Evolutionary conservation across 164 flowering plant species (phyloP).

Genomic region (Magnolia kwangsiensis): DNA sequence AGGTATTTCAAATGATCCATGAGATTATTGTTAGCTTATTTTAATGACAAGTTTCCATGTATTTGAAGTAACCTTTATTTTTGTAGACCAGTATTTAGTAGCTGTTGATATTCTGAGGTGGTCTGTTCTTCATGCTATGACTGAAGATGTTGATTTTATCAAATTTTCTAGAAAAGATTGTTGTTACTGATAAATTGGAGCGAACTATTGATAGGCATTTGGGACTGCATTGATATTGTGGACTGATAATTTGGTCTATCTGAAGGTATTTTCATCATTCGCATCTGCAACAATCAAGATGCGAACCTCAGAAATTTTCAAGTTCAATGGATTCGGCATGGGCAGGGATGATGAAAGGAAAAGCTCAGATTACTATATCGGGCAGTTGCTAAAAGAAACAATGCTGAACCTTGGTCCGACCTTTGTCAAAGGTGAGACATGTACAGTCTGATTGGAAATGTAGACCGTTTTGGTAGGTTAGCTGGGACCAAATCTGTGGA

Average conservation of each 20-base stretch:
- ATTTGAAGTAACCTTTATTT: neutral
- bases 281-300: slow-evolving; percentile 58
- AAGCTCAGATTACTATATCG: slow-evolving; percentile 51
- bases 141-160: neutral
- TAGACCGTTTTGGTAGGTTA: neutral
- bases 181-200: neutral
- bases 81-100: neutral
- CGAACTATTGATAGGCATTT: neutral
- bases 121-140: neutral
- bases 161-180: neutral
- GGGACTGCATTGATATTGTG: slow-evolving; percentile 7
- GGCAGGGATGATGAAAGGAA: slow-evolving; percentile 24
- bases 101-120: neutral
- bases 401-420: slow-evolving; percentile 91
- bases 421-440: slow-evolving; percentile 76
- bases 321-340: slow-evolving; percentile 20
- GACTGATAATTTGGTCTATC: slow-evolving; percentile 20
- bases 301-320: slow-evolving; percentile 43
- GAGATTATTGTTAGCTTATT: neutral
- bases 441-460: slow-evolving; percentile 9
- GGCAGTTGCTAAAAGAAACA: slow-evolving; percentile 79
- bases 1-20: slow-evolving; percentile 46
- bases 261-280: slow-evolving; percentile 72
- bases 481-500: neutral
- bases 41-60: neutral